A percentile compares a stretch with the other conserved stretches of the same genome.
Evolutionary conservation across 192 early-diverging fungal species (phyloP).

Genomic region (Phlyctochytrium bullatum): DNA sequence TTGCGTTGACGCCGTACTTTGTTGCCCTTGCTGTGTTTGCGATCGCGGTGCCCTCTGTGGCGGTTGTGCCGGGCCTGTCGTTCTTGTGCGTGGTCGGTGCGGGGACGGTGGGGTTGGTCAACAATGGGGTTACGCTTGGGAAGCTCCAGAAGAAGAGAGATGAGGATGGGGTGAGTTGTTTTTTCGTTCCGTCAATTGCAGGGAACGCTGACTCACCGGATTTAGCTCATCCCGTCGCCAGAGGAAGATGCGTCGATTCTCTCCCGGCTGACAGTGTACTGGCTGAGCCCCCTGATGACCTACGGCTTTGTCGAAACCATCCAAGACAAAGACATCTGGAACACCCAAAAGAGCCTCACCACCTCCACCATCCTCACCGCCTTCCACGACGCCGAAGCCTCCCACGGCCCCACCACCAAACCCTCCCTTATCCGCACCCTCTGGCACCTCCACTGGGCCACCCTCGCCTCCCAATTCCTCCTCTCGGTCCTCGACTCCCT

Average conservation of each 20-base stretch:
- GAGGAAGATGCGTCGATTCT: slow-evolving; percentile 12
- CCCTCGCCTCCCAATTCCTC: slow-evolving; percentile 5
- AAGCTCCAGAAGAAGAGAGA: too few species aligned
- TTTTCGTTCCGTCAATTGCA: neutral
- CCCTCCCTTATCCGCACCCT: slow-evolving; percentile 5
- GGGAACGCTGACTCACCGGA: neutral
- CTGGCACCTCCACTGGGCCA: neutral
- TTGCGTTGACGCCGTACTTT: too few species aligned
- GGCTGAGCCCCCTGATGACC: slow-evolving; percentile 51
- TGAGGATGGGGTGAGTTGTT: neutral
- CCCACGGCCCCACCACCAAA: neutral
- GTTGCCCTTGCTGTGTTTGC: too few species aligned
- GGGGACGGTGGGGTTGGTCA: too few species aligned
- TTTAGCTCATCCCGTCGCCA: neutral
- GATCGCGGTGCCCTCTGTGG: too few species aligned
- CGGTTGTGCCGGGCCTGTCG: too few species aligned
- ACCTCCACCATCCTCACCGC: slow-evolving; percentile 18
- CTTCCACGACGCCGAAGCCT: neutral
- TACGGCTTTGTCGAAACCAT: slow-evolving; percentile 42
- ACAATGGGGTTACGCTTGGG: too few species aligned
- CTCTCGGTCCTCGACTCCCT: slow-evolving; percentile 5
- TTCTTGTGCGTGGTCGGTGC: too few species aligned
- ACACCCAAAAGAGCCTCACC: slow-evolving; percentile 27
- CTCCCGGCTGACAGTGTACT: slow-evolving; percentile 37
- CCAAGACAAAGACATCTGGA: slow-evolving; percentile 48